phyloP scores from a whole-genome alignment of 495 filamentous ascomycete genomes.

The Xylaria sp. region DNA sequence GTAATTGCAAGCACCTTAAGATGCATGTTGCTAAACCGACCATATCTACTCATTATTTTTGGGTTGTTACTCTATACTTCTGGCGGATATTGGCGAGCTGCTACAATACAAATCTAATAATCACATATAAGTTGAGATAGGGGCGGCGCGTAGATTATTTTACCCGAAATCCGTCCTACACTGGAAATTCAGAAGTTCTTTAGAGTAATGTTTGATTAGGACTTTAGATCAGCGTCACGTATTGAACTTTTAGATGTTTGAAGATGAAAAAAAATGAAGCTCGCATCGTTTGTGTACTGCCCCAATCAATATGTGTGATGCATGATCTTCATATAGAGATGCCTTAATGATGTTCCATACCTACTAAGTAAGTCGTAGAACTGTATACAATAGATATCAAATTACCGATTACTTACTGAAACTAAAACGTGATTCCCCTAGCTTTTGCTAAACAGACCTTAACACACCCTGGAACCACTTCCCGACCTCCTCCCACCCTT shows the following conservation, averaged over 20 bases:
- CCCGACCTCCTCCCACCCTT: slow-evolving; percentile 40
- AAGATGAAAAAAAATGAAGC: no score
- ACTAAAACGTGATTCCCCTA: background rate
- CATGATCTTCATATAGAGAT: background rate
- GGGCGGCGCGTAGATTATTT: background rate
- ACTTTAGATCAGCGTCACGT: no score
- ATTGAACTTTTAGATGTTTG: no score
- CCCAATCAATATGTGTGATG: background rate
- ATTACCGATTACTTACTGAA: no score
- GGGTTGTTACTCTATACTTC: no score
- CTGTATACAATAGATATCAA: background rate
- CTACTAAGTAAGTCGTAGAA: background rate
- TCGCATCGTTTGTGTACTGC: background rate
- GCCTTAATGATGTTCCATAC: background rate
- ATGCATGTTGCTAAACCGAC: no score
- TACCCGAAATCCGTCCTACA: background rate
- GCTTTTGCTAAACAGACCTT: slow-evolving; percentile 12
- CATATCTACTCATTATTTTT: no score
- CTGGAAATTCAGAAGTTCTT: background rate
- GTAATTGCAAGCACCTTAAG: no score
- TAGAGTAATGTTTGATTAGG: background rate
- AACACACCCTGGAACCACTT: slow-evolving; percentile 33
- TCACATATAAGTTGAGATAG: background rate
- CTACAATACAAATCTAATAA: no score
- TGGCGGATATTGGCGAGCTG: no score